Base-by-base conservation (phyloP, 306 rosid species). In the Prinsepia uniflora region DNA sequence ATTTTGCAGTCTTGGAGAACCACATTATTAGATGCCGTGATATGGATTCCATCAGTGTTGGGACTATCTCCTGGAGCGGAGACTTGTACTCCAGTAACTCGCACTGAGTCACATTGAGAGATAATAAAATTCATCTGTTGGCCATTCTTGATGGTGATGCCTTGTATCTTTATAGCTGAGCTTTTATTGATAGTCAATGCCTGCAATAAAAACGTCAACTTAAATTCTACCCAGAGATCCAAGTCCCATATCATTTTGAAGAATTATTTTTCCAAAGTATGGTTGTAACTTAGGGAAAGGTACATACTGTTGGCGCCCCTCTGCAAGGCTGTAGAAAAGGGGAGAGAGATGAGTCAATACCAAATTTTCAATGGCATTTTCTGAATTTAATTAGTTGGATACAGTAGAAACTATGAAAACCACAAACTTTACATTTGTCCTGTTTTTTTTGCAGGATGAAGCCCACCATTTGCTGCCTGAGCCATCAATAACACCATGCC, bases 391-490 rank as follows among this genome's bases (percentile, higher is more conserved):
- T 63, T 59, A 62, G 41, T 41, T 73, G 65, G 6, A 72, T 41
- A 55, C 67, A 67, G 60, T 43, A 48, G 50, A 58, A 75, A 59
- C 19, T 6, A 10, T 6, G 44, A 75, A 57, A 52, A 60, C 56
- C 53, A 41, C 53, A 63, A 71, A 39, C 41, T 4, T 73, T 89
- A 95, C 99, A 76, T 87, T 95, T 55, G 96, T 50, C 81, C 85
- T 95, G 86, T 95, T 89, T 82, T 81, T 95, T 79, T 95, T 95
- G 84, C 99, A 95, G 65, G 99, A 95, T 75, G 96, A 86, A 42
- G 92, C 96, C 99, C 99, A 95, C 99, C 99, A 95, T 87, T 95
- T 95, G 70, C 87, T 88, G 10, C 99, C 99, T 10, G 99, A 91
- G 75, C 99, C 99, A 52, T 95, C 97, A 30, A 95, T 95, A 47